A percentile compares a stretch with the other conserved stretches of the same genome.
phyloP scores from a whole-genome alignment of 192 early-diverging fungal species.

The Mortierella hygrophila region DNA sequence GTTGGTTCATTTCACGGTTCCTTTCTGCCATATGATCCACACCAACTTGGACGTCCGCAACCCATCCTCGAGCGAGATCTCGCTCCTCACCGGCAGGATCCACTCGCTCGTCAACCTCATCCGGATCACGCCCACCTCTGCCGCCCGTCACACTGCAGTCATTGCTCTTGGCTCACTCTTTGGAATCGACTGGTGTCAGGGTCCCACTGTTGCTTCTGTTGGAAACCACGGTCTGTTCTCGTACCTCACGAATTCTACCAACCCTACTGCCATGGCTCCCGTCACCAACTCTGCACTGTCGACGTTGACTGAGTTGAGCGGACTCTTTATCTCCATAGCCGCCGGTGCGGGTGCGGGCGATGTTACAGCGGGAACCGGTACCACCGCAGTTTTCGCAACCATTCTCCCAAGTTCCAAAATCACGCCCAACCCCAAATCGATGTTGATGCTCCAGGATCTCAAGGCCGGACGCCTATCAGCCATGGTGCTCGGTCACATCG shows the following conservation, averaged over 20 bases:
- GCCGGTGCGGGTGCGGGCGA: neutral
- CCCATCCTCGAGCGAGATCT: conserved; percentile 43
- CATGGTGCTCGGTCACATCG: conserved; percentile 56
- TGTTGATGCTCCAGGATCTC: conserved; percentile 55
- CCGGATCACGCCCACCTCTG: conserved; percentile 47
- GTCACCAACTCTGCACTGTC: conserved; percentile 38
- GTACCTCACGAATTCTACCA: conserved; percentile 23
- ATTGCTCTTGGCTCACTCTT: conserved; percentile 39
- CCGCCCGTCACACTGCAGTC: conserved; percentile 48
- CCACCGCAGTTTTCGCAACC: conserved; percentile 5
- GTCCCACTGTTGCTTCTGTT: conserved; percentile 29
- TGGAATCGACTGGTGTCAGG: conserved; percentile 43
- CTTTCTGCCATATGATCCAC: conserved; percentile 53
- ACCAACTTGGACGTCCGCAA: conserved; percentile 47
- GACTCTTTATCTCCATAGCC: conserved; percentile 32
- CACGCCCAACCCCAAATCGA: conserved; percentile 28
- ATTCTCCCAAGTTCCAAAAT: conserved; percentile 31
- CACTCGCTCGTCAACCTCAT: conserved; percentile 52
- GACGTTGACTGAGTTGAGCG: conserved; percentile 42
- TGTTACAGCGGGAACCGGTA: neutral
- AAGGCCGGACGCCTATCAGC: conserved; percentile 65
- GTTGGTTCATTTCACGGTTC: conserved; percentile 47
- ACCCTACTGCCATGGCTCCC: conserved; percentile 21
- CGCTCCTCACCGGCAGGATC: conserved; percentile 45
- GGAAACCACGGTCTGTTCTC: conserved; percentile 46